These are phyloP conservation scores for Apiotrichum mycotoxinovorans DNA, from an alignment of 1,284 basidiomycete species.

Conservation along the genomic window DNA sequence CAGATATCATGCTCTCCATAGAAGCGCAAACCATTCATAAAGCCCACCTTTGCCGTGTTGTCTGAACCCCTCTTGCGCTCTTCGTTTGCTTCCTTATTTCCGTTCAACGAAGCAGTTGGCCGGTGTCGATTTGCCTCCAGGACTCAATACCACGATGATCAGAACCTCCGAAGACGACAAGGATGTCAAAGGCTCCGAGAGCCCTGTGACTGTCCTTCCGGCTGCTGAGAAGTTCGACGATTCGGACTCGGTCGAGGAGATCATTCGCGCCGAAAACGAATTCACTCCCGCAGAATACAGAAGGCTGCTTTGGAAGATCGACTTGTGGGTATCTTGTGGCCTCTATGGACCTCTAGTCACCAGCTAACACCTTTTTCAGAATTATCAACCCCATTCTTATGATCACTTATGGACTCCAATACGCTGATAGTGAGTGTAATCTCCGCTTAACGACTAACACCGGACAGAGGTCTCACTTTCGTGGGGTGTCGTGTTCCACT, in stretches of 20 bases:
- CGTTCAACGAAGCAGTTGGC: too few species aligned
- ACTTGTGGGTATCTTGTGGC: neutral
- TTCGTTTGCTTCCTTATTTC: too few species aligned
- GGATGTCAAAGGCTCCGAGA: neutral
- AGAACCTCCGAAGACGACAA: too few species aligned
- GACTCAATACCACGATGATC: too few species aligned
- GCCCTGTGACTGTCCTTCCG: neutral
- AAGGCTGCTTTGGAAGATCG: conserved; percentile 15
- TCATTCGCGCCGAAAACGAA: conserved; percentile 15
- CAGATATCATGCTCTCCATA: too few species aligned
- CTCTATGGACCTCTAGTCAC: too few species aligned
- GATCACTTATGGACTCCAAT: conserved; percentile 10
- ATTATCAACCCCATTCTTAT: conserved; percentile 16
- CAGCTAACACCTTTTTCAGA: neutral
- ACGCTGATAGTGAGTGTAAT: neutral
- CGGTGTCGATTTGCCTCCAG: too few species aligned
- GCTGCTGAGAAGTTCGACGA: neutral
- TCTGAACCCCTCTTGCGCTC: too few species aligned
- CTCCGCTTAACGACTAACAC: neutral
- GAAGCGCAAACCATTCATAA: too few species aligned
- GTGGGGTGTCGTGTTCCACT: conserved; percentile 20
- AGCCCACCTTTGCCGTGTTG: too few species aligned
- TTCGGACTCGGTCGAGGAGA: conserved; percentile 7
- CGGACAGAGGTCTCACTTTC: conserved; percentile 1
- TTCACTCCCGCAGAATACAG: conserved; percentile 15